These are phyloP conservation scores for Salix purpurea DNA, from an alignment of 345 rosid genomes.

Conservation along the genomic window DNA sequence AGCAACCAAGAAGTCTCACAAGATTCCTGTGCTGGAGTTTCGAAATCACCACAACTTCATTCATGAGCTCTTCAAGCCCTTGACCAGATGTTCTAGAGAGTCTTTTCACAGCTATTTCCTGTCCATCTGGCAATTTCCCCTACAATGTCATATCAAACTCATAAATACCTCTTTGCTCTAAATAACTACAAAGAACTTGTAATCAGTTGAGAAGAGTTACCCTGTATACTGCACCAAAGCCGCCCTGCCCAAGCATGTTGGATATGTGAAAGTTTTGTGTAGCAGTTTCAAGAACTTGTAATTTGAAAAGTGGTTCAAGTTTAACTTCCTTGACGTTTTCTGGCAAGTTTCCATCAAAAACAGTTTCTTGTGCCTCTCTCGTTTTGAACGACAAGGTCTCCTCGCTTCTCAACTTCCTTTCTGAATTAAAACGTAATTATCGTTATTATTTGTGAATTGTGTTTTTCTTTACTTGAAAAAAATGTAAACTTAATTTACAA, in stretches of 20 bases:
- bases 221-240: slow-evolving; percentile 23
- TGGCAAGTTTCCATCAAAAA: too few relatives aligned
- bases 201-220: not conserved
- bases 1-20: too few relatives aligned
- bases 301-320: slow-evolving; percentile 2
- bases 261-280: slow-evolving; percentile 9
- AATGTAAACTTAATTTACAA: not conserved
- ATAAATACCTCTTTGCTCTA: not conserved
- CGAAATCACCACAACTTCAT: slow-evolving; percentile 12
- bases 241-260: slow-evolving; percentile 23
- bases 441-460: not conserved
- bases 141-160: not conserved
- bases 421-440: not conserved
- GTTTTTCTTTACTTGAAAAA: not conserved
- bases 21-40: slow-evolving; percentile 13
- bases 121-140: slow-evolving; percentile 17
- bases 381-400: not conserved
- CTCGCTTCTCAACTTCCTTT: not conserved
- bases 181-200: not conserved
- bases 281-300: slow-evolving; percentile 5
- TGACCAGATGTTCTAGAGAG: slow-evolving; percentile 18
- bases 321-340: too few relatives aligned
- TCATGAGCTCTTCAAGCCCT: slow-evolving; percentile 14
- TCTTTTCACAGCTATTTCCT: slow-evolving; percentile 20
- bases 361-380: not conserved